A percentile compares a stretch with the other conserved stretches of the same genome.
These are phyloP conservation scores for Phycomyces nitens DNA, from an alignment of 192 early-diverging fungal genomes.

Conservation along the genomic window DNA sequence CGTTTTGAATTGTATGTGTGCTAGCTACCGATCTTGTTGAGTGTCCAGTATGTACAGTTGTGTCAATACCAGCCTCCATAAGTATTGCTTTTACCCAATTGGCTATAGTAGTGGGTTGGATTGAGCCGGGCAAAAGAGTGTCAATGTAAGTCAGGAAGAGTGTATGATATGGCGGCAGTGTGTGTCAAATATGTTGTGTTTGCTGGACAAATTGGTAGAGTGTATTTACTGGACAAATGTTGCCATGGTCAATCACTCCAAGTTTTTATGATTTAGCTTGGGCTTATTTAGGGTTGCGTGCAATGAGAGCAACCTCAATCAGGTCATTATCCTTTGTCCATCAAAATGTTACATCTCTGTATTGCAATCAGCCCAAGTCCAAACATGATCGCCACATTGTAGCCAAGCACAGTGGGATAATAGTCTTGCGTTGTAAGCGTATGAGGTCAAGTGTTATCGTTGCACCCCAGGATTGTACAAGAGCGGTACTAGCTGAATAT, in stretches of 20 bases:
- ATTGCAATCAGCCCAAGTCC: constrained; percentile 1
- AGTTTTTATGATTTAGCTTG: neutral
- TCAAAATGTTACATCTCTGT: neutral
- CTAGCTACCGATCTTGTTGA: neutral
- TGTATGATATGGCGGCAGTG: neutral
- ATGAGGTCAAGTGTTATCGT: neutral
- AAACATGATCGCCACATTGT: constrained; percentile 1
- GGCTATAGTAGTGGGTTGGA: neutral
- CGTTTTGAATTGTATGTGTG: neutral
- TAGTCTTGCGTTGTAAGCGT: neutral
- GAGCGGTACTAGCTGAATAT: neutral
- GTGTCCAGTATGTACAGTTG: neutral
- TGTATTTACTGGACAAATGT: neutral
- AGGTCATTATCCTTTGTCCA: neutral
- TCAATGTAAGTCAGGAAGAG: neutral
- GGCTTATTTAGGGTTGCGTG: neutral
- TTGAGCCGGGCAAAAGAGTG: neutral
- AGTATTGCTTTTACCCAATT: neutral
- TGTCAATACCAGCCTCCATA: constrained; percentile 4
- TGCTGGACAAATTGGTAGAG: neutral
- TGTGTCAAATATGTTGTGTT: neutral
- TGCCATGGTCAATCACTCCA: neutral
- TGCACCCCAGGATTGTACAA: neutral
- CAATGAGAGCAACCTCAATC: neutral
- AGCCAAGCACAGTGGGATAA: neutral